A percentile compares a stretch with the other conserved stretches of the same genome.
These are phyloP conservation scores for Amborella trichopoda DNA, from an alignment of 164 flowering plant species.

Conservation along the genomic window DNA sequence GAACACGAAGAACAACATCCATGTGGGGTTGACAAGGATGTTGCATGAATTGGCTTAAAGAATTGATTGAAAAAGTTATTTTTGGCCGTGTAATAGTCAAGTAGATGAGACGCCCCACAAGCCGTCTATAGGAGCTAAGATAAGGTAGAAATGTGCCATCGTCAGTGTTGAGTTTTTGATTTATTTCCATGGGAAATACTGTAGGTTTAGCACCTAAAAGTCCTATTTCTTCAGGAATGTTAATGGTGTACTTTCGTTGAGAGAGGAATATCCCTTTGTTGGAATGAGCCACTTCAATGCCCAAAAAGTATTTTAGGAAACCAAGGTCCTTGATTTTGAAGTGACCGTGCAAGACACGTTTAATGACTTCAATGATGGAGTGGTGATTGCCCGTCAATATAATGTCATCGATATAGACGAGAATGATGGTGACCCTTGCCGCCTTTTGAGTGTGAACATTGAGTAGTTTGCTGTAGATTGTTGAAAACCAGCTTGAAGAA, in stretches of 20 bases:
- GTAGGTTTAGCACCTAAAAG: no score
- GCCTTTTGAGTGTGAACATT: not conserved
- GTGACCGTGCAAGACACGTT: no score
- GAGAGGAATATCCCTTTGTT: conserved; percentile 1
- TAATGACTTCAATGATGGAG: no score
- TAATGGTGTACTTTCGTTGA: not conserved
- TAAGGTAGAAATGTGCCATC: not conserved
- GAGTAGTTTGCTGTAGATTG: not conserved
- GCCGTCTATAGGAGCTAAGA: not conserved
- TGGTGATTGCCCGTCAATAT: conserved; percentile 1
- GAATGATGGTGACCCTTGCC: not conserved
- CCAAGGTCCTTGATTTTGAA: conserved; percentile 5
- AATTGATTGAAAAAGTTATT: not conserved
- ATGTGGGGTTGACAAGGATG: not conserved
- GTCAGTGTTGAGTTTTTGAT: not conserved
- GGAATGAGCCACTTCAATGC: not conserved
- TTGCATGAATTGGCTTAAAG: not conserved
- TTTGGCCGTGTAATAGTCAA: not conserved
- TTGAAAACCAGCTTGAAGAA: not conserved
- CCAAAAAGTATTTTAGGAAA: conserved; percentile 3
- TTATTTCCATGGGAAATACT: not conserved
- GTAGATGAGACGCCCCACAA: not conserved
- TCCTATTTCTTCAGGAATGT: not conserved
- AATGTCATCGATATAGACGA: conserved; percentile 1
- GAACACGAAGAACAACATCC: not conserved